Evolutionary conservation across 257 asterid genomes (phyloP), one percentile per base, ranked within the genome.

Genomic region (Echium plantagineum): DNA sequence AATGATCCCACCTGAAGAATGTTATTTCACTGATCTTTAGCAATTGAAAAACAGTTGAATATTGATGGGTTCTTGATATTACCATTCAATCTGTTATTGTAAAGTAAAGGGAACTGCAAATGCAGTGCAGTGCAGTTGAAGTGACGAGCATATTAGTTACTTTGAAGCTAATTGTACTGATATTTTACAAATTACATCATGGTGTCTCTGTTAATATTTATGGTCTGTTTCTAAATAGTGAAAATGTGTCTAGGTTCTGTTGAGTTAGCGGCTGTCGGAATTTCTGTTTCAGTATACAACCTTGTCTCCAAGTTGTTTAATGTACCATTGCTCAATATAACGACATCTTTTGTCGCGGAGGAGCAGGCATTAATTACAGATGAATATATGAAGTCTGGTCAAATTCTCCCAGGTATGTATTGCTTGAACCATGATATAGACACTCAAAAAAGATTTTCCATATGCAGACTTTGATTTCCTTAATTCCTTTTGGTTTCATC

Each of bases 271-370:
- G 95, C 96, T 51, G 96, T 82, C 60, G 98, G 98, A 59, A 91
- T 91, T 65, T 88, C 95, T 6, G 93, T 82, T 67, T 94, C 98
- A 64, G 81, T 85, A 55, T 88, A 88, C 74, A 88, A 84, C 70
- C 90, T 91, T 15, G 85, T 88, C 46, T 91, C 96, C 18, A 91
- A 86, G 73, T 78, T 91, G 69, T 91, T 91, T 72, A 88, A 88
- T 60, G 96, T 91, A 63, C 96, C 98, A 55, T 67, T 91, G 85
- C 98, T 91, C 74, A 91, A 88, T 68, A 71, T 91, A 69, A 91
- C 96, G 6, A 91, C 98, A 38, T 91, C 98, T 24, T 91, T 85
- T 58, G 96, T 91, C 52, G 98, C 98, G 67, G 96, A 91, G 76
- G 98, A 91, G 85, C 98, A 91, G 73, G 89, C 96, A 26, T 64